phyloP scores from a whole-genome alignment of 805 yeast genomes.

The Brettanomyces sp. region DNA sequence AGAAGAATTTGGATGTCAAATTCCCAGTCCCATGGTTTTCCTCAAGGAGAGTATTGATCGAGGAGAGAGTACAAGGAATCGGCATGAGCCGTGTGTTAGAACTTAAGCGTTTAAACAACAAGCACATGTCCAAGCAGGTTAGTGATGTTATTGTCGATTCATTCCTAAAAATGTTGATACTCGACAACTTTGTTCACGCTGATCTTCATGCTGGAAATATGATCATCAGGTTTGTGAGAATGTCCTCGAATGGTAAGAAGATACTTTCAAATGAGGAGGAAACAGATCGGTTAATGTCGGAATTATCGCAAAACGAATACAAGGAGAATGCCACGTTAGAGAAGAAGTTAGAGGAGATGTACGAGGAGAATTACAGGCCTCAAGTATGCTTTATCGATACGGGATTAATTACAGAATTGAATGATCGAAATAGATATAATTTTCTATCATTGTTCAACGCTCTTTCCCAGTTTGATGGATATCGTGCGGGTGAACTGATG shows the following conservation, averaged over 20 bases:
- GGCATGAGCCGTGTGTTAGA: slow-evolving; percentile 68
- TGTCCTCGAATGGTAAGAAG: slow-evolving; percentile 24
- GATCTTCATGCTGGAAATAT: slow-evolving; percentile 97
- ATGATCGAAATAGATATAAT: slow-evolving; percentile 66
- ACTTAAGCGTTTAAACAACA: slow-evolving; percentile 33
- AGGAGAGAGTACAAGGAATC: slow-evolving; percentile 75
- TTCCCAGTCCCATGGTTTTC: slow-evolving; percentile 76
- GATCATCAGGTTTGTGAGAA: slow-evolving; percentile 41
- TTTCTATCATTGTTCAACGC: slow-evolving; percentile 86
- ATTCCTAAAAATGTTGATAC: slow-evolving; percentile 82
- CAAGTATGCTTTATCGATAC: slow-evolving; percentile 88
- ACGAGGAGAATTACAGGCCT: slow-evolving; percentile 56
- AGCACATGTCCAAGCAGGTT: slow-evolving; percentile 50
- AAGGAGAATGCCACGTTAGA: slow-evolving; percentile 16
- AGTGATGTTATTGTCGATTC: slow-evolving; percentile 85
- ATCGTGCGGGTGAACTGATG: slow-evolving; percentile 90
- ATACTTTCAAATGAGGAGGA: slow-evolving; percentile 23
- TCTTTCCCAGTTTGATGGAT: slow-evolving; percentile 86
- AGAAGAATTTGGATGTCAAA: slow-evolving; percentile 45
- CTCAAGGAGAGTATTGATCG: slow-evolving; percentile 68
- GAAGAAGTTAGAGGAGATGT: slow-evolving; percentile 40
- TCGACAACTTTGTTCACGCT: slow-evolving; percentile 92
- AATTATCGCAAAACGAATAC: slow-evolving; percentile 23
- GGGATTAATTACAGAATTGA: slow-evolving; percentile 87
- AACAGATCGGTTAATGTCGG: slow-evolving; percentile 32